Evolutionary conservation across 163 green algal genomes (phyloP).

Genomic region (Volvox carteri): DNA sequence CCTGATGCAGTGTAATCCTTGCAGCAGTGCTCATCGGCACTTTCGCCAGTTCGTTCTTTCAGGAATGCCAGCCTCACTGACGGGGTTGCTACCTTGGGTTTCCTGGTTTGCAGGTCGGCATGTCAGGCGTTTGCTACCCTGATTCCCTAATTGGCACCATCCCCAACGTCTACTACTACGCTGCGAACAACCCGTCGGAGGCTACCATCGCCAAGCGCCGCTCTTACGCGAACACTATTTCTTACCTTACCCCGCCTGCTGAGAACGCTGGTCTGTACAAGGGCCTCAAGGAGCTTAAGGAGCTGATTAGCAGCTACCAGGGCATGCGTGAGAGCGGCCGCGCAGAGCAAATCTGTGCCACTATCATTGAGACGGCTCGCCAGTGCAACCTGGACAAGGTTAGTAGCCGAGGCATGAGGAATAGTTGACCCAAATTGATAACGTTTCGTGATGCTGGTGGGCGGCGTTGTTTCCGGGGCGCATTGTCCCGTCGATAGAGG

Average conservation of each 20-base stretch:
- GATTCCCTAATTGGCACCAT: slow-evolving; percentile 97
- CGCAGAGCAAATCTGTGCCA: slow-evolving; percentile 91
- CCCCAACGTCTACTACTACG: slow-evolving; percentile 99
- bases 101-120: slow-evolving; percentile 90
- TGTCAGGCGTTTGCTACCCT: slow-evolving; percentile 97
- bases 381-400: slow-evolving; percentile 98
- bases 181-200: slow-evolving; percentile 99
- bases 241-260: slow-evolving; percentile 98
- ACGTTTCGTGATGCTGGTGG: too few relatives aligned
- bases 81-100: too few relatives aligned
- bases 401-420: too few relatives aligned
- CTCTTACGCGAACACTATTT: slow-evolving; percentile 99
- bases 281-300: slow-evolving; percentile 97
- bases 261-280: slow-evolving; percentile 99
- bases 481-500: too few relatives aligned
- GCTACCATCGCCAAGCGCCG: slow-evolving; percentile 99
- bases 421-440: too few relatives aligned
- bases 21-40: too few relatives aligned
- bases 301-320: slow-evolving; percentile 98
- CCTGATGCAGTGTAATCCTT: too few relatives aligned
- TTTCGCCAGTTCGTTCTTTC: too few relatives aligned
- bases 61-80: too few relatives aligned
- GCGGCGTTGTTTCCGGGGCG: too few relatives aligned
- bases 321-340: slow-evolving; percentile 92
- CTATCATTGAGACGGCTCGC: slow-evolving; percentile 96